A percentile compares a stretch with the other conserved stretches of the same genome.
Evolutionary conservation across 2,329 filamentous ascomycete genomes (phyloP).

Genomic region (Pseudocercospora vitis): DNA sequence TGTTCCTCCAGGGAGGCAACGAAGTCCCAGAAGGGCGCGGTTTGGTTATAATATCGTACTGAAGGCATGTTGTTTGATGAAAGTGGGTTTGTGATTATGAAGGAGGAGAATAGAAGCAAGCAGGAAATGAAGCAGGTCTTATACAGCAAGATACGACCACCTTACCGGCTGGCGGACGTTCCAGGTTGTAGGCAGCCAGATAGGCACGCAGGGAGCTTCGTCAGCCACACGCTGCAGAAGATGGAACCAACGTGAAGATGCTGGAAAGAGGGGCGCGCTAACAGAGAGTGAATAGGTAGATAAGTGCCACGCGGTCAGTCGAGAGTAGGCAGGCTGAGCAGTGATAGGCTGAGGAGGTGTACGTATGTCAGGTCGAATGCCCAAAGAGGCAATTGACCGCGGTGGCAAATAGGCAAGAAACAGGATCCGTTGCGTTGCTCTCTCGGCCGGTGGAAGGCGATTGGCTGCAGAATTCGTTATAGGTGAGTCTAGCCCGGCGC

Average conservation of each 20-base stretch:
- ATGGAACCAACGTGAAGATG: slow-evolving; percentile 12
- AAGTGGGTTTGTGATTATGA: slow-evolving; percentile 12
- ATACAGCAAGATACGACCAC: slow-evolving; percentile 14
- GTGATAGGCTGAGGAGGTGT: slow-evolving; percentile 24
- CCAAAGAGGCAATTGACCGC: slow-evolving; percentile 17
- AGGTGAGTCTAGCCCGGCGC: background rate
- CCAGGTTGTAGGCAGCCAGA: slow-evolving; percentile 16
- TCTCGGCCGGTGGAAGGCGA: slow-evolving; percentile 13
- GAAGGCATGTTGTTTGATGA: slow-evolving; percentile 50
- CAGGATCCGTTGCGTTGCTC: background rate
- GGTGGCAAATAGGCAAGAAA: slow-evolving; percentile 10
- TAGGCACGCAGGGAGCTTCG: slow-evolving; percentile 18
- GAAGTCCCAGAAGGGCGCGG: slow-evolving; percentile 58
- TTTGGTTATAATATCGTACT: slow-evolving; percentile 54
- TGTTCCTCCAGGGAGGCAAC: slow-evolving; percentile 52
- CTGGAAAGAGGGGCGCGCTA: slow-evolving; percentile 9
- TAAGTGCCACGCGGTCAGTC: slow-evolving; percentile 18
- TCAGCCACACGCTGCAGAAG: slow-evolving; percentile 13
- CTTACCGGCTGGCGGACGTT: slow-evolving; percentile 9
- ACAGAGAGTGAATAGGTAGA: slow-evolving; percentile 16
- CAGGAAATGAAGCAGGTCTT: slow-evolving; percentile 1
- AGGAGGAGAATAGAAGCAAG: slow-evolving; percentile 12
- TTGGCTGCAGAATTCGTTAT: slow-evolving; percentile 7
- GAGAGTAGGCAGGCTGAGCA: slow-evolving; percentile 17
- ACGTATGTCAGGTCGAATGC: slow-evolving; percentile 17